Conservation (phyloP, 192 early-diverging fungal species). For the Entomortierella beljakovae region DNA sequence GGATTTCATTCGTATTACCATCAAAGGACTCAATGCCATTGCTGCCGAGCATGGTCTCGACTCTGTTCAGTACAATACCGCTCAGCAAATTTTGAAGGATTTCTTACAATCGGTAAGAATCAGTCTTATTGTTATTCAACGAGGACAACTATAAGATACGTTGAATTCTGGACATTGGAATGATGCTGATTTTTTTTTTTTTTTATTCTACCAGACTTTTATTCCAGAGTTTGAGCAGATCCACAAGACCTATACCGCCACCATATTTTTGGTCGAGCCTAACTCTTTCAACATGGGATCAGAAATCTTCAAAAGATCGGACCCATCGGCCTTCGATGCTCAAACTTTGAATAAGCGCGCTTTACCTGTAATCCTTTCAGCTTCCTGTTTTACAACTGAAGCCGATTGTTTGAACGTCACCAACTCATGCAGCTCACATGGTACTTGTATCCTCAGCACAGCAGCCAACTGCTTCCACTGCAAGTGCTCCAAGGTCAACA, state of each 20-base stretch:
- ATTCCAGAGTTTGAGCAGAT: conserved; percentile 53
- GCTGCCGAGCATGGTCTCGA: conserved; percentile 38
- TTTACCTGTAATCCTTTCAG: conserved; percentile 16
- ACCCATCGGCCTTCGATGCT: neutral
- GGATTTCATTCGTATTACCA: conserved; percentile 45
- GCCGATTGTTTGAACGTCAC: conserved; percentile 41
- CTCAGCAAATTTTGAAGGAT: conserved; percentile 40
- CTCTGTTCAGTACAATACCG: conserved; percentile 50
- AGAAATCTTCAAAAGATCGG: conserved; percentile 9
- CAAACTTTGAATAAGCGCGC: conserved; percentile 22
- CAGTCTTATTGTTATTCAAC: too few species aligned
- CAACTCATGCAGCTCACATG: conserved; percentile 33
- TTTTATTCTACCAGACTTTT: conserved; percentile 16
- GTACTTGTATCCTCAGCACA: conserved; percentile 24
- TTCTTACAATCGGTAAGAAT: conserved; percentile 44
- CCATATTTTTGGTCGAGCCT: conserved; percentile 41
- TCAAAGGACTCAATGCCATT: conserved; percentile 44
- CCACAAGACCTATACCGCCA: conserved; percentile 47
- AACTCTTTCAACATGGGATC: conserved; percentile 14
- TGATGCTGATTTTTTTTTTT: neutral
- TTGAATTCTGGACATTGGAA: neutral
- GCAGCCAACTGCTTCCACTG: conserved; percentile 52
- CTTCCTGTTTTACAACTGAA: conserved; percentile 24
- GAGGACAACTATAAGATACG: neutral
- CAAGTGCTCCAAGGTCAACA: conserved; percentile 45